Conservation (phyloP, 257 asterid species). For the Fraxinus cuspidata region DNA sequence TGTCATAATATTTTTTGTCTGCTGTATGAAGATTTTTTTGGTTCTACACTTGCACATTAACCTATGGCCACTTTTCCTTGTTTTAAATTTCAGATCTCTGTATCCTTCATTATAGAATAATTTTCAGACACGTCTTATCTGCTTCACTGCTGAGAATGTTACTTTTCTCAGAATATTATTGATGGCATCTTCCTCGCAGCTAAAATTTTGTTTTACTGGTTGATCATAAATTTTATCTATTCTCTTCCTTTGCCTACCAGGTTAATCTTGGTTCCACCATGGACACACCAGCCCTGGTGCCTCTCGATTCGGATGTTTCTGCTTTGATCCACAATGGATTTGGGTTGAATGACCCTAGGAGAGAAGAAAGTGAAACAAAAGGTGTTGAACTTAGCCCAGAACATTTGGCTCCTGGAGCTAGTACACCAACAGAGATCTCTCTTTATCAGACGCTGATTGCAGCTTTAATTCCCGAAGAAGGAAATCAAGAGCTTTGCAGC, state of each 20-base stretch:
- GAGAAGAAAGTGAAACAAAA: constrained; percentile 51
- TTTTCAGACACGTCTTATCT: not conserved
- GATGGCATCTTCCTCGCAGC: not conserved
- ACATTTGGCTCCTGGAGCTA: constrained; percentile 43
- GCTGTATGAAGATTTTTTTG: constrained; percentile 13
- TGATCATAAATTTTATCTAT: constrained; percentile 3
- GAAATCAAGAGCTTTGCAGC: constrained; percentile 40
- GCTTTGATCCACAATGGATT: constrained; percentile 38
- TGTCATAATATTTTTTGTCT: too few relatives aligned
- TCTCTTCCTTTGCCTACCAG: constrained; percentile 36
- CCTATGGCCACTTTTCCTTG: constrained; percentile 9
- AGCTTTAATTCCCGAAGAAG: constrained; percentile 84
- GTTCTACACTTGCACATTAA: constrained; percentile 6
- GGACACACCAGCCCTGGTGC: constrained; percentile 41
- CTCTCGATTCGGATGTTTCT: constrained; percentile 52
- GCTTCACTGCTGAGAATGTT: not conserved
- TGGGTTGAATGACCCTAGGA: constrained; percentile 45
- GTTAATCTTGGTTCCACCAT: constrained; percentile 44
- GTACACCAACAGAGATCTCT: constrained; percentile 50
- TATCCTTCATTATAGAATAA: not conserved
- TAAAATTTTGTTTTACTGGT: not conserved
- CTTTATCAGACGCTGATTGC: constrained; percentile 76
- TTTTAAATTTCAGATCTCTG: not conserved
- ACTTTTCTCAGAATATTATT: not conserved
- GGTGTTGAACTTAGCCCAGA: constrained; percentile 53